Base-by-base conservation (phyloP, 2,329 filamentous ascomycete species). In the Dissoconium aciculare region DNA sequence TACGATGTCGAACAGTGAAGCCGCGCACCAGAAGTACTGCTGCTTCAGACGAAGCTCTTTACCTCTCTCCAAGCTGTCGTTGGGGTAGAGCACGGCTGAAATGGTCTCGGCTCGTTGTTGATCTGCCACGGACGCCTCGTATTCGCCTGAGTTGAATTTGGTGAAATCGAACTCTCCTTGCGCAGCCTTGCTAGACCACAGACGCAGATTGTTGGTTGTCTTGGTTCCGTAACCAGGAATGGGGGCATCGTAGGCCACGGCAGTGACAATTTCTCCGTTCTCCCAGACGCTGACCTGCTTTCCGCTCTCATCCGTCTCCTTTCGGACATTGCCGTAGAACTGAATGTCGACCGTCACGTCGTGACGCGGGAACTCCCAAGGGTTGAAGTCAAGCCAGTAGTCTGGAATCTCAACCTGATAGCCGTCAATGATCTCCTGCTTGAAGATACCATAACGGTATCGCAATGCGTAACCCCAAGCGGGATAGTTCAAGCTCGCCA, bases 11-110 rank as follows among this genome's bases (percentile, higher is more conserved):
- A 83, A 83, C 3, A 98, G 69, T 11, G 89, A 98, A 11, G 89
- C 89, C 31, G 89, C 85, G 51, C 93, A 92, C 89, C 89, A 98
- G 63, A 98, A 98, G 67, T 98, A 98, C 57, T 98, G 89, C 58
- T 98, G 89, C 70, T 98, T 98, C 57, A 98, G 61, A 32, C 89
- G 82, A 40, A 98, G 73, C 64, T 98, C 89, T 59, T 98, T 98
- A 40, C 89, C 89, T 42, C 84, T 73, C 43, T 95, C 87, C 26
- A 98, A 71, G 58, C 93, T 95, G 59, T 95, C 87, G 51, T 98
- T 98, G 37, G 89, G 89, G 53, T 98, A 98, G 26, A 98, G 62
- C 10, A 98, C 89, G 17, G 87, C 87, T 31, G 85, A 94, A 61
- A 98, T 98, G 33, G 87, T 95, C 64, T 98, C 89, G n/a, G 89